These are phyloP conservation scores for Candida adriatica DNA, from an alignment of 805 yeast genomes.

Conservation along the genomic window DNA sequence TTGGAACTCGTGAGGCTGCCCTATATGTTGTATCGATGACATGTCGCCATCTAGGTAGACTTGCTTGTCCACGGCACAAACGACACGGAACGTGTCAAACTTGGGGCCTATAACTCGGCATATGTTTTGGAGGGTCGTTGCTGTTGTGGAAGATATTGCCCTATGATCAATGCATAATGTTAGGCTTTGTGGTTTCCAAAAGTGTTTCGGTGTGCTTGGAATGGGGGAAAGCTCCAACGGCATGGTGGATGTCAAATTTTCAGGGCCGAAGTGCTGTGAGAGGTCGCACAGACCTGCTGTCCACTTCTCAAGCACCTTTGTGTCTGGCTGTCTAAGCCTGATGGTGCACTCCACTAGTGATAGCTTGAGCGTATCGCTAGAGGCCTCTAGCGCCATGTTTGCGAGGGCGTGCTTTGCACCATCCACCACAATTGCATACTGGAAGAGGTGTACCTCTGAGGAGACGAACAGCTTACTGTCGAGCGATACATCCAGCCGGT, in stretches of 20 bases:
- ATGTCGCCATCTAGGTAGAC: conserved; percentile 5
- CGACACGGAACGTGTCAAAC: conserved; percentile 10
- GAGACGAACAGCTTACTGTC: too few relatives aligned
- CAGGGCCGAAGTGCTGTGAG: conserved; percentile 25
- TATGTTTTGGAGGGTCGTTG: conserved; percentile 18
- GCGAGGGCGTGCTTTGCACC: too few relatives aligned
- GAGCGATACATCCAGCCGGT: too few relatives aligned
- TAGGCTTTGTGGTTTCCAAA: conserved; percentile 11
- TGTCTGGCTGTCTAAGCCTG: conserved; percentile 22
- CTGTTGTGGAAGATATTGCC: conserved; percentile 2
- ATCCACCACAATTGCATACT: too few relatives aligned
- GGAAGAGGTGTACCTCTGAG: too few relatives aligned
- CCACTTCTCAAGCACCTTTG: conserved; percentile 33
- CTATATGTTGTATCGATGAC: conserved; percentile 3
- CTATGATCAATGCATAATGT: conserved; percentile 16
- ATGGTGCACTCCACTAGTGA: conserved; percentile 12
- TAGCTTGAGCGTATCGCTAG: too few relatives aligned
- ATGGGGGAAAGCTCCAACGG: conserved; percentile 21
- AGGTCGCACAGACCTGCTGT: conserved; percentile 31
- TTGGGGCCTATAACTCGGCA: conserved; percentile 12
- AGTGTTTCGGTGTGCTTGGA: conserved; percentile 7
- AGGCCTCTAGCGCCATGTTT: too few relatives aligned
- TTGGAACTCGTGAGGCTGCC: neutral
- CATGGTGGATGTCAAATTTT: conserved; percentile 26
- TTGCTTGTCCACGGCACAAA: conserved; percentile 9